These are phyloP conservation scores for Hydnomerulius pinastri DNA, from an alignment of 768 basidiomycete genomes.

Conservation along the genomic window DNA sequence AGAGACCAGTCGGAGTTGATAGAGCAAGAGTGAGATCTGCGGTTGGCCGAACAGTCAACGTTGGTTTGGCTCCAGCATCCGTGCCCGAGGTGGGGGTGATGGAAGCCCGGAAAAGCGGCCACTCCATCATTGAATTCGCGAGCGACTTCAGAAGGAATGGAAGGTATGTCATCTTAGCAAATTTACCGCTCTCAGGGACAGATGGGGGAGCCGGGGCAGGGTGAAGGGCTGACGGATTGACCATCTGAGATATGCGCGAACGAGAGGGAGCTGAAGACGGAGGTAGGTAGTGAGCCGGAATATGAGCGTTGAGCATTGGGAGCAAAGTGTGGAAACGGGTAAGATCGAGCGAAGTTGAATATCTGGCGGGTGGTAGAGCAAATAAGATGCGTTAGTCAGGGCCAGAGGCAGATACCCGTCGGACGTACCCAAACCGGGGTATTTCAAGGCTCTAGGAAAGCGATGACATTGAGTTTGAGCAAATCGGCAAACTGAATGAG, in stretches of 20 bases:
- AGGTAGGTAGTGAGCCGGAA: conserved; percentile 58
- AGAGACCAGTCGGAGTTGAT: conserved; percentile 80
- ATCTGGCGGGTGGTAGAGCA: conserved; percentile 41
- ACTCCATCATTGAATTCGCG: conserved; percentile 75
- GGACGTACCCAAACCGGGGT: conserved; percentile 75
- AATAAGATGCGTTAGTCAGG: conserved; percentile 4
- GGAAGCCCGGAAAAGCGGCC: conserved; percentile 81
- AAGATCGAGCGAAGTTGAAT: conserved; percentile 74
- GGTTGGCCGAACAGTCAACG: conserved; percentile 68
- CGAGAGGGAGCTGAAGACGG: conserved; percentile 37
- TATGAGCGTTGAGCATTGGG: conserved; percentile 65
- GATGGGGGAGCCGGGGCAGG: conserved; percentile 40
- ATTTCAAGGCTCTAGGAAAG: conserved; percentile 71
- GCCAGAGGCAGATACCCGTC: not conserved
- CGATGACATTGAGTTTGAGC: not conserved
- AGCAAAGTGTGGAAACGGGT: conserved; percentile 66
- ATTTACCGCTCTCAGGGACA: conserved; percentile 56
- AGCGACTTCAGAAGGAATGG: conserved; percentile 85
- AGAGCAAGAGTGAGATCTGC: conserved; percentile 79
- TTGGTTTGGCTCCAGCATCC: conserved; percentile 48
- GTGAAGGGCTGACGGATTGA: conserved; percentile 43
- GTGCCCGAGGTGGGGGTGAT: conserved; percentile 48
- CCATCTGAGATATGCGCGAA: conserved; percentile 21
- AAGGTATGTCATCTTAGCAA: conserved; percentile 73
- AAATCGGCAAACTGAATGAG: not conserved